Evolutionary conservation across 768 basidiomycete species (phyloP).

Genomic region (Austroboletus eburneus): DNA sequence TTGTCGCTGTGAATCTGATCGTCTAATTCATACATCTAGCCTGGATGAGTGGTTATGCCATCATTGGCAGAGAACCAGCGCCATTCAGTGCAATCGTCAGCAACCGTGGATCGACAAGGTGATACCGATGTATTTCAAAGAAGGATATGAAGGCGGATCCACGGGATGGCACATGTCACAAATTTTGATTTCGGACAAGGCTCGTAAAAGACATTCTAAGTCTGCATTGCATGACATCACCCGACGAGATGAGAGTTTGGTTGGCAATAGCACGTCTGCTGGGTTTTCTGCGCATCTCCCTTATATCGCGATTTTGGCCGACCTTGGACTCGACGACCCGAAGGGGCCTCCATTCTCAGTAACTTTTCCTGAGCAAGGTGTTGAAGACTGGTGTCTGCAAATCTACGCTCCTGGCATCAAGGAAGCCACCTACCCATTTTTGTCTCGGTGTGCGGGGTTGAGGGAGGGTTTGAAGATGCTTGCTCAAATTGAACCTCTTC

Average conservation of each 20-base stretch:
- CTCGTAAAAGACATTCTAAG: not conserved
- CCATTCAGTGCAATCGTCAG: conserved; percentile 8
- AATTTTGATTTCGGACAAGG: conserved; percentile 7
- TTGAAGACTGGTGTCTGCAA: no score
- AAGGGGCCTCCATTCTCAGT: no score
- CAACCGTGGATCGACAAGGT: conserved; percentile 10
- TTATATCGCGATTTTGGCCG: conserved; percentile 2
- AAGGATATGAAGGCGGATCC: not conserved
- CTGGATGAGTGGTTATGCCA: conserved; percentile 5
- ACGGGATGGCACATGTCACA: not conserved
- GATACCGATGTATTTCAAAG: no score
- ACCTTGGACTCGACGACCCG: no score
- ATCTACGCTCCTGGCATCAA: no score
- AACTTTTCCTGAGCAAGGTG: no score
- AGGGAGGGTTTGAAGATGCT: no score
- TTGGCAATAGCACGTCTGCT: no score
- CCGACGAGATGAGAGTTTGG: not conserved
- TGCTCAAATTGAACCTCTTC: no score
- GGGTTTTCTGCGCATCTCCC: not conserved
- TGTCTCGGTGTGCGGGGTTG: no score
- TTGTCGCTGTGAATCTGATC: no score
- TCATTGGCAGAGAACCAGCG: conserved; percentile 10
- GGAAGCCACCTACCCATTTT: no score
- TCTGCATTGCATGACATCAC: not conserved
- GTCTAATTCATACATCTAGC: not conserved